phyloP scores from a whole-genome alignment of 257 asterid genomes.

The Cordia subcordata region DNA sequence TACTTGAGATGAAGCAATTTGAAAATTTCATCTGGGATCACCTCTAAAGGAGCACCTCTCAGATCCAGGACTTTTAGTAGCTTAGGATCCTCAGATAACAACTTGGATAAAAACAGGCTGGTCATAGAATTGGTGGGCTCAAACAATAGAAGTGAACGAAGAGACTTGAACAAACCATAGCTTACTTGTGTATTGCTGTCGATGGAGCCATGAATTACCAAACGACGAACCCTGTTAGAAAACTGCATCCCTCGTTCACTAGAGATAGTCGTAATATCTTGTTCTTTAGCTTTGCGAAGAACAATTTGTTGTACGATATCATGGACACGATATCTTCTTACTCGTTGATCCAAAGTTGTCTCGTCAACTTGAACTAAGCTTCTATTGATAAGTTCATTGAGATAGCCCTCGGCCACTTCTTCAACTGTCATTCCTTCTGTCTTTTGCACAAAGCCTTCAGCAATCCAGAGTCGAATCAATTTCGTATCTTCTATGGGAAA shows the following conservation, averaged over 20 bases:
- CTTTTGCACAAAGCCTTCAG: constrained; percentile 1
- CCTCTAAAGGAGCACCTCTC: neutral
- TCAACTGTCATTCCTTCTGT: neutral
- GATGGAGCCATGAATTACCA: constrained; percentile 7
- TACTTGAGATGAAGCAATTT: constrained; percentile 8
- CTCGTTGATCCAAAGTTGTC: neutral
- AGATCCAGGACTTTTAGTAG: constrained; percentile 8
- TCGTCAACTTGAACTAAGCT: constrained; percentile 4
- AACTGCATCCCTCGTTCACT: neutral
- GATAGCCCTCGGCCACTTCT: constrained; percentile 4
- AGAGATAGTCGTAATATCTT: neutral
- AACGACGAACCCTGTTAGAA: neutral
- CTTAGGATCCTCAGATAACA: neutral
- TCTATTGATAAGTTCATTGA: constrained; percentile 3
- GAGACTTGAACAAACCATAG: neutral
- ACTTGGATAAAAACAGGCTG: neutral
- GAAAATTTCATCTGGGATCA: constrained; percentile 1
- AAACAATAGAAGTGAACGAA: neutral
- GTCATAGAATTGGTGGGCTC: neutral
- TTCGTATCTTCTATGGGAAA: neutral
- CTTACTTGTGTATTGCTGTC: neutral
- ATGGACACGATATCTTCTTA: neutral
- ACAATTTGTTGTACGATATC: neutral
- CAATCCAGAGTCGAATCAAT: constrained; percentile 3
- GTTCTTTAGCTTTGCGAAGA: constrained; percentile 3